Evolutionary conservation across 2,329 filamentous ascomycete genomes (phyloP), one percentile per base, ranked within the genome.

Genomic region (Talaromyces sp.): DNA sequence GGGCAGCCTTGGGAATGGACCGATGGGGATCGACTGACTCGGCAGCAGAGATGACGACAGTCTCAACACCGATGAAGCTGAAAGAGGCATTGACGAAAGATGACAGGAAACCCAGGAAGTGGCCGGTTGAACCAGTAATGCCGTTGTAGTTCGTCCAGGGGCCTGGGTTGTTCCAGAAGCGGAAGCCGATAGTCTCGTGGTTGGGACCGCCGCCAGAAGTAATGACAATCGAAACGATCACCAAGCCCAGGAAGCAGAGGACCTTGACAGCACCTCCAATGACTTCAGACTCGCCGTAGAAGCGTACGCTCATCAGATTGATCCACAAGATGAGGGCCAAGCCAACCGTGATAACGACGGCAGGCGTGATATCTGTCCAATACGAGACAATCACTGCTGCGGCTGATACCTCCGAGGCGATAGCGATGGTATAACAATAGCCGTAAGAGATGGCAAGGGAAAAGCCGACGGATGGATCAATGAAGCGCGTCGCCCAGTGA

Each of bases 391-490:
- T 93, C n/a, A 96, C 85, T 3, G 91, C 89, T 2, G 91, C 91
- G 1, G 91, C 90, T 58, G 95, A 91, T 54, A 93, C 87, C 72
- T 96, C 92, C 19, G 78, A 8, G 89, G 86, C 59, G 88, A 85
- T 39, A 90, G 82, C 92, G 89, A 96, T 79, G 90, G 90, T 71
- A 93, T 77, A 42, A 88, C 91, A 75, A 93, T 95, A 74, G 91
- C 95, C 91, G 89, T 96, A 56, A 87, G 71, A 73, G 22, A 73
- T 72, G 13, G 72, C 92, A 88, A 96, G 93, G 44, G 91, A 91
- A 72, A 96, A 96, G 0, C 92, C 92, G 88, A 92, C 96, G 0
- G 92, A 91, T 0, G 92, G 93, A 71, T 96, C 92, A 33, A 97
- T 78, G 70, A 97, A 96, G 13, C 93, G 85, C 10, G 91, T 96